phyloP scores from a whole-genome alignment of 768 basidiomycete genomes.

The Pisolithus tinctorius region DNA sequence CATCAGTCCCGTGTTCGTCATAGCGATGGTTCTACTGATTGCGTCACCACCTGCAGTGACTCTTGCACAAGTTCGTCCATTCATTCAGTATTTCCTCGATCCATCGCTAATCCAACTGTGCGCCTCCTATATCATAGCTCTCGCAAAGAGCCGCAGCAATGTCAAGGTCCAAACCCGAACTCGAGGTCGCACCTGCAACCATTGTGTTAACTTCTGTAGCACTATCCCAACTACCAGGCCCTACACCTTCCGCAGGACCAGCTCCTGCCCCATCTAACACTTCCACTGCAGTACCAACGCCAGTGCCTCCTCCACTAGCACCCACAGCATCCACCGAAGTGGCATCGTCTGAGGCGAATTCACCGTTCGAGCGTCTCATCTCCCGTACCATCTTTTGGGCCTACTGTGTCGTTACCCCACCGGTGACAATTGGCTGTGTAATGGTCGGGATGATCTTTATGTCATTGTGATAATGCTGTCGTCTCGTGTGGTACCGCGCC shows the following conservation, averaged over 20 bases:
- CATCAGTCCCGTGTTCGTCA: conserved; percentile 76
- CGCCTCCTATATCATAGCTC: conserved; percentile 7
- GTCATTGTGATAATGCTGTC: conserved; percentile 32
- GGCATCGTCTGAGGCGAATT: not conserved
- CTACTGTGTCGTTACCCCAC: conserved; percentile 84
- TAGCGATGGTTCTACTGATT: conserved; percentile 77
- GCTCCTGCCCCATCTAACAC: not conserved
- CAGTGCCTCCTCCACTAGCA: not conserved
- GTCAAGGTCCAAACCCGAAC: not conserved
- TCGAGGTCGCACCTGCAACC: no score
- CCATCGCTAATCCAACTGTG: not conserved
- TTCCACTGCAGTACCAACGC: not conserved
- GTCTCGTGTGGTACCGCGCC: no score
- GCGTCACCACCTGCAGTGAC: conserved; percentile 77
- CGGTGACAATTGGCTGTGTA: conserved; percentile 69
- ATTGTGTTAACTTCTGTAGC: not conserved
- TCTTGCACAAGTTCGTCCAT: conserved; percentile 42
- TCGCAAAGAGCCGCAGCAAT: conserved; percentile 9
- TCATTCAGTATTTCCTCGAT: conserved; percentile 1
- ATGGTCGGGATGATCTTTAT: conserved; percentile 64
- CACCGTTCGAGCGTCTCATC: conserved; percentile 77
- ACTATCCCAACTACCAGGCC: not conserved
- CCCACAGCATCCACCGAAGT: not conserved
- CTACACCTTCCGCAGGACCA: no score
- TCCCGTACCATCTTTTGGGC: conserved; percentile 90